These are phyloP conservation scores for Curvularia spicifera DNA, from an alignment of 2,329 filamentous ascomycete genomes.

Conservation along the genomic window DNA sequence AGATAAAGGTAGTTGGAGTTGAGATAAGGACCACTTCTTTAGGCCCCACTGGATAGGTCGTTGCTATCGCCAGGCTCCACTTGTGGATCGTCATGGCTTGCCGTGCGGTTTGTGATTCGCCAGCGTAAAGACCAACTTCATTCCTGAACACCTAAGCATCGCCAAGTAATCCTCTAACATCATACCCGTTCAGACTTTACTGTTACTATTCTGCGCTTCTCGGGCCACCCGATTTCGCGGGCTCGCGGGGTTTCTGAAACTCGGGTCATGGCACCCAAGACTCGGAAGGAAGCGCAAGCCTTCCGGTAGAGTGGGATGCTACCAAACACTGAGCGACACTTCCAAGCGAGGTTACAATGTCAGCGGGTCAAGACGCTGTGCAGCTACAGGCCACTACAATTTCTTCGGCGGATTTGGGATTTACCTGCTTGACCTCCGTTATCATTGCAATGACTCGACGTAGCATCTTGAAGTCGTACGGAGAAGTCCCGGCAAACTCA, in stretches of 20 bases:
- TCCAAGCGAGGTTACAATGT: neutral
- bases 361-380: neutral
- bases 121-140: slow-evolving; percentile 1
- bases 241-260: neutral
- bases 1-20: slow-evolving; percentile 28
- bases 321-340: neutral
- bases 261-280: neutral
- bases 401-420: neutral
- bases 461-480: slow-evolving; percentile 6
- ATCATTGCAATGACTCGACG: slow-evolving; percentile 5
- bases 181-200: neutral
- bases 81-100: slow-evolving; percentile 18
- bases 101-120: slow-evolving; percentile 14
- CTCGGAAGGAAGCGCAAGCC: neutral
- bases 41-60: slow-evolving; percentile 14
- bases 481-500: neutral
- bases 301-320: neutral
- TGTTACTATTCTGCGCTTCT: slow-evolving; percentile 4
- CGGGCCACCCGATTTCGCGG: neutral
- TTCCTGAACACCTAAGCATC: slow-evolving; percentile 4
- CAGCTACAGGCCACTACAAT: too few relatives aligned
- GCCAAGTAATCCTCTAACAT: neutral
- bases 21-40: slow-evolving; percentile 22
- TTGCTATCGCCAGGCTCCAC: slow-evolving; percentile 20
- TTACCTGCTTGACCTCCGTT: neutral